Evolutionary conservation across 805 yeast genomes (phyloP), one percentile per base, ranked within the genome.

Genomic region (Zygoascus flipseniorum): DNA sequence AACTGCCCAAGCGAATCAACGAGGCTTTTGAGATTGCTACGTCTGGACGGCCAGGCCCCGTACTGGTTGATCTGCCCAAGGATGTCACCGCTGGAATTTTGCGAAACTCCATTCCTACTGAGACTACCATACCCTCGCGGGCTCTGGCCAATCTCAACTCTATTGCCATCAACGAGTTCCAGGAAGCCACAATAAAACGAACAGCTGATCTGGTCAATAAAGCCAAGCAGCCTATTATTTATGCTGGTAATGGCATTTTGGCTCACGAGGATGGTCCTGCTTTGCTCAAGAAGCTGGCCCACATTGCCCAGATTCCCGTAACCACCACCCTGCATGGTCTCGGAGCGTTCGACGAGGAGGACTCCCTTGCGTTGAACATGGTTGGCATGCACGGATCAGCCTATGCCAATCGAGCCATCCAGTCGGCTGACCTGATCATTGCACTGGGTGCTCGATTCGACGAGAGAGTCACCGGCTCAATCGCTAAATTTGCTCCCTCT

Each of bases 331-430:
- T 93, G 54, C 98, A 90, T 72, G 97, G 86, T 54, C 78, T 93
- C 59, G 99, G 99, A 62, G 86, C 95, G 8, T 93, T 84, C 65
- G 97, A 93, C 72, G 98, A 93, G 75, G 79, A 77, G 58, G 96
- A 90, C 72, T 83, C 83, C 59, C 89, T 89, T 71, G 85, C 97
- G 26, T 73, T 93, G 60, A 97, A 92, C 71, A 89, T 93, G 95
- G 79, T 93, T 61, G 99, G 99, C 64, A 93, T 93, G 99, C 99
- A 93, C 72, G 99, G 99, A 60, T 79, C 83, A 56, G 97, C 89
- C 50, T 89, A 89, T 63, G 99, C 99, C 62, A 93, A 93, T 77
- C 69, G 86, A 65, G 95, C 98, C 51, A 85, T 93, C 62, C 99
- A 93, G 75, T 77, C 82, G 55, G 96, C 98, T 43, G 99, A 93